Base-by-base conservation (phyloP, 805 yeast species). In the Lipomyces chichibuensis region DNA sequence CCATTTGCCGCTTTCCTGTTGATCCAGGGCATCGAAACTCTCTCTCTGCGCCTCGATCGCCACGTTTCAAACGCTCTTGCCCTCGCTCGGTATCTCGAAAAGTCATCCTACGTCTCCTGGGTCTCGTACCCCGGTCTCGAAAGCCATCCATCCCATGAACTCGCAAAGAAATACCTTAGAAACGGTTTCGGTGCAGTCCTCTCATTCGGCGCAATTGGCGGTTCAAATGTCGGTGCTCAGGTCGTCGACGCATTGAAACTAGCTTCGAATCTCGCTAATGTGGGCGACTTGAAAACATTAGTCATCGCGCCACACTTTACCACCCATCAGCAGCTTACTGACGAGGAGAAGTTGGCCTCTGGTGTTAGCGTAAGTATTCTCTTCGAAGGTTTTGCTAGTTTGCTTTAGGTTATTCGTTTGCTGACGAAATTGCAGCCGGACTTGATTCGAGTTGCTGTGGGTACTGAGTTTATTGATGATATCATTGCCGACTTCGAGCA, bases 281-380 rank as follows among this genome's bases (percentile, higher is more conserved):
- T 94, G 66, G 99, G 99, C 77, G 99, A 94, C 76, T 88, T 94
- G 60, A 95, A 94, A 83, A 91, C 98, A 57, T 84, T 94, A 77
- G 96, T 94, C 66, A 94, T 94, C 79, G 93, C 97, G 63, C 99
- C 99, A 72, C 93, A 89, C 84, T 92, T 85, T 80, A 95, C 98
- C 53, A 94, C 98, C 32, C 99, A 94, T 80, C 93, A 92, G 78
- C 98, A 95, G 82, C 84, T 94, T 76, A 79, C 82, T 54, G 92
- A 90, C 57, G 90, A 87, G 71, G 98, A 92, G 82, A 91, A 91
- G 81, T 65, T 80, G 54, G 87, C 89, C 14, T 84, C 96, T 60
- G 98, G 98, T 80, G 98, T 94, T 65, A 85, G 95, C 6, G 67
- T 65, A 51, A 20, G 65, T 59, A 23, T 17, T 20, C 5, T 17